Evolutionary conservation across 305 asterid genomes (phyloP).

Genomic region (Fraxinus latifolia): DNA sequence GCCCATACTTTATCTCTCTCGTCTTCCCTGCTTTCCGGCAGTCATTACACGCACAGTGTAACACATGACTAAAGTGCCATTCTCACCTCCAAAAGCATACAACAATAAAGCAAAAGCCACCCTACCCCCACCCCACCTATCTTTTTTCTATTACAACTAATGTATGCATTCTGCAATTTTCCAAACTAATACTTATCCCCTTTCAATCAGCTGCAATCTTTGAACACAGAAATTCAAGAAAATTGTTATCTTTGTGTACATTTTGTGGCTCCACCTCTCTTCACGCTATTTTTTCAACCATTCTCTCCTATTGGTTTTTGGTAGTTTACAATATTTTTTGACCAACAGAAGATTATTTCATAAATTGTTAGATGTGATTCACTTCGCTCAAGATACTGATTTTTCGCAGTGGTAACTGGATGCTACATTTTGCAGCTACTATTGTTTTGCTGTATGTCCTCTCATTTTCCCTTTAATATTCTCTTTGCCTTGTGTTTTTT

Average conservation of each 20-base stretch:
- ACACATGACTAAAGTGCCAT: constrained; percentile 60
- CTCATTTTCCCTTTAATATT: constrained; percentile 10
- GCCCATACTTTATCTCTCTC: constrained; percentile 4
- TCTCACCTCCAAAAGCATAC: constrained; percentile 11
- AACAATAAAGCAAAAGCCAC: constrained; percentile 25
- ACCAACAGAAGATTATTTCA: neutral
- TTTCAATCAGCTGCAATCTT: constrained; percentile 23
- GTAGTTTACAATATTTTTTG: neutral
- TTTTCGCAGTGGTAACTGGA: neutral
- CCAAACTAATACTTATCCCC: constrained; percentile 1
- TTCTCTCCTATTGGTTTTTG: neutral
- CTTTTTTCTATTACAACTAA: neutral
- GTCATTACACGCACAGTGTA: constrained; percentile 32
- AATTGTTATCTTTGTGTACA: neutral
- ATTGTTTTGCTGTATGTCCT: constrained; percentile 15
- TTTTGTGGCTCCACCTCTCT: neutral
- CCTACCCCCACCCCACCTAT: neutral
- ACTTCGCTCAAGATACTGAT: neutral
- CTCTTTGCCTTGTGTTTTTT: neutral
- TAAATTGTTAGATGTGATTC: neutral
- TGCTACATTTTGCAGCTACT: neutral
- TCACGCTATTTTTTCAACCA: neutral
- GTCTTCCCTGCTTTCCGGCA: constrained; percentile 22
- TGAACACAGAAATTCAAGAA: constrained; percentile 22
- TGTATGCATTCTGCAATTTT: constrained; percentile 11